Conservation (phyloP, 164 flowering plant genomes). For the grape (Vitis vinifera) region ASM3070453v1 NC_081817.1:14664501-14665000, state of each 20-base stretch:
- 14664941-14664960: conserved; percentile 1
- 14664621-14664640: no score
- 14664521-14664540: no score
- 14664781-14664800: neutral
- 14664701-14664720: neutral
- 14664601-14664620: no score
- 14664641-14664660: no score
- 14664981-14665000: neutral
- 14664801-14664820: neutral
- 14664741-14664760: neutral
- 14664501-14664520: no score
- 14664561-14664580: no score
- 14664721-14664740: neutral
- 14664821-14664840: conserved; percentile 63
- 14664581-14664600: no score
- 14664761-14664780: neutral
- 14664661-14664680: neutral
- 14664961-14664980: neutral
- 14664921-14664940: conserved; percentile 57
- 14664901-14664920: conserved; percentile 67
- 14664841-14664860: conserved; percentile 64
- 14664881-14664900: conserved; percentile 98
- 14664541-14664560: no score
- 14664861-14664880: conserved; percentile 83
- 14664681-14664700: neutral